Percentiles rank a stretch among this genome's conserved stretches.
phyloP scores from a whole-genome alignment of 495 filamentous ascomycete genomes.

The Daldinia caldariorum region DNA sequence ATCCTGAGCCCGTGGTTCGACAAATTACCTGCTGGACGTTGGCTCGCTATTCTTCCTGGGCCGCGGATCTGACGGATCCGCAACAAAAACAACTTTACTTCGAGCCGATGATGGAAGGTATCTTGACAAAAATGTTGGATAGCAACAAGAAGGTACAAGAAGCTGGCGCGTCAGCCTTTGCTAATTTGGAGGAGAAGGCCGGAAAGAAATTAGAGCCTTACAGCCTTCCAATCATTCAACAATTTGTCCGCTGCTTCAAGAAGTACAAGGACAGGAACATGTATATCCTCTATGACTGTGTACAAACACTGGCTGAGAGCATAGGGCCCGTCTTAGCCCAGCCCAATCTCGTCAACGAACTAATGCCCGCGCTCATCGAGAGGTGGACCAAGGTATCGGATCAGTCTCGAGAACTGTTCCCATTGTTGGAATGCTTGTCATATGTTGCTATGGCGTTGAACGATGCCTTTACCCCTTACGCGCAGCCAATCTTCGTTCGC shows the following conservation, averaged over 20 bases:
- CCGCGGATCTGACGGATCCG: constrained; percentile 74
- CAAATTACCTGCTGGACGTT: constrained; percentile 99
- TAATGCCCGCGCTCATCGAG: constrained; percentile 95
- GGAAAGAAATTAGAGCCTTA: constrained; percentile 81
- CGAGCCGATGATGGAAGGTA: constrained; percentile 97
- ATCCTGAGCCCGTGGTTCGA: constrained; percentile 89
- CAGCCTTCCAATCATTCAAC: constrained; percentile 87
- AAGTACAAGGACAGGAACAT: constrained; percentile 99
- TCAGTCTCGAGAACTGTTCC: constrained; percentile 92
- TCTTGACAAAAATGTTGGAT: constrained; percentile 93
- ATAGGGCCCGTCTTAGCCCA: constrained; percentile 80
- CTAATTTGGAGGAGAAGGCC: constrained; percentile 93
- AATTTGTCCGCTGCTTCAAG: constrained; percentile 90
- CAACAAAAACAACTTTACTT: constrained; percentile 79
- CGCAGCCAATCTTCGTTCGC: constrained; percentile 81
- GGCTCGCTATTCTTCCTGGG: constrained; percentile 94
- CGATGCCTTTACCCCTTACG: constrained; percentile 82
- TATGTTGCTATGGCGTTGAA: constrained; percentile 92
- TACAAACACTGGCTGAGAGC: constrained; percentile 95
- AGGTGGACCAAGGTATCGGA: constrained; percentile 89
- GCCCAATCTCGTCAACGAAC: constrained; percentile 78
- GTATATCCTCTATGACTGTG: constrained; percentile 98
- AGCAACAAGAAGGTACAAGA: constrained; percentile 98
- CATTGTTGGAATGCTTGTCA: constrained; percentile 91
- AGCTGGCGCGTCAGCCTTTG: constrained; percentile 95